These are phyloP conservation scores for Kitagawia praeruptora DNA, from an alignment of 129 eudicot species.

Conservation along the genomic window DNA sequence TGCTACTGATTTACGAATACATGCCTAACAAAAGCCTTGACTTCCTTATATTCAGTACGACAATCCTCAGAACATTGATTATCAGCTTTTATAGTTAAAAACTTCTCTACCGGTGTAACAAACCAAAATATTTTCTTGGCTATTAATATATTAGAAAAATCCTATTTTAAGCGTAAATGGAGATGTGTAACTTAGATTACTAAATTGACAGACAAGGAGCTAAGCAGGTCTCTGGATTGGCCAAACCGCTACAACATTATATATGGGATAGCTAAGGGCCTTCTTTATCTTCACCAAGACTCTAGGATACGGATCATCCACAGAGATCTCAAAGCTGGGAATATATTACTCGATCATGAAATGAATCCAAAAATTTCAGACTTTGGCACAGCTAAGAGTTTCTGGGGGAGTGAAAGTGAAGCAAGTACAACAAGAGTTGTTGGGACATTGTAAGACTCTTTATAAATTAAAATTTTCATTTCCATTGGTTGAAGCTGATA, in stretches of 20 bases:
- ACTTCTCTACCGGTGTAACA: background rate
- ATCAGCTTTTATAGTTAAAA: background rate
- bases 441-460: constrained; percentile 3
- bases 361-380: constrained; percentile 10
- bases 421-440: constrained; percentile 5
- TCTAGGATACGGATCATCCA: background rate
- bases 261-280: constrained; percentile 4
- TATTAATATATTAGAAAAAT: background rate
- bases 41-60: background rate
- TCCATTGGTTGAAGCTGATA: background rate
- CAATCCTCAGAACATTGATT: background rate
- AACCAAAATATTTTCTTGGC: background rate
- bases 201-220: constrained; percentile 5
- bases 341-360: background rate
- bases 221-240: constrained; percentile 3
- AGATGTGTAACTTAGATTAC: background rate
- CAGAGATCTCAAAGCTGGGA: constrained; percentile 5
- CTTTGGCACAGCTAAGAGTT: constrained; percentile 4
- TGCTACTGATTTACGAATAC: background rate
- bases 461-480: background rate
- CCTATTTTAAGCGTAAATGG: no score
- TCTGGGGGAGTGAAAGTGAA: constrained; percentile 5
- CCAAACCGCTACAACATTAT: constrained; percentile 7
- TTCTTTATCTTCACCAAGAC: constrained; percentile 9
- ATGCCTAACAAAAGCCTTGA: constrained; percentile 7